Evolutionary conservation across 441 rosid genomes (phyloP).

Genomic region (Viola pubescens): DNA sequence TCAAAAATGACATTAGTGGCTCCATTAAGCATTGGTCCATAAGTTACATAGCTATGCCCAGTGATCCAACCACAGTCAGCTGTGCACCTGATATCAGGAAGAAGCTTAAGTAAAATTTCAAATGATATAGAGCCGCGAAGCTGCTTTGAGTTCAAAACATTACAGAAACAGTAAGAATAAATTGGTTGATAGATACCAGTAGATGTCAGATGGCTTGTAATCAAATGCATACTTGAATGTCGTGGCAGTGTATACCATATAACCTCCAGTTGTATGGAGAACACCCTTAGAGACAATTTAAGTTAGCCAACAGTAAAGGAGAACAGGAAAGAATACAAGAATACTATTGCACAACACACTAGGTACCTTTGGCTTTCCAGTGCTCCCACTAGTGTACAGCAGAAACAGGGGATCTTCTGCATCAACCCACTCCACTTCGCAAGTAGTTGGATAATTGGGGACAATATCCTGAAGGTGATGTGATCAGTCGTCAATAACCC

Average conservation of each 20-base stretch:
- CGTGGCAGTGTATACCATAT: constrained; percentile 92
- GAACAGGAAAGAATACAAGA: constrained; percentile 4
- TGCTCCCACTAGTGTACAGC: constrained; percentile 97
- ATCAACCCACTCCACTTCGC: constrained; percentile 97
- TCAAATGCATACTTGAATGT: constrained; percentile 98
- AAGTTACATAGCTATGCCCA: constrained; percentile 96
- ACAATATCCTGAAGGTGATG: constrained; percentile 54
- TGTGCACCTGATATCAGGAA: constrained; percentile 67
- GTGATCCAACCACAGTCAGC: constrained; percentile 99
- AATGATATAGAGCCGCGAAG: not conserved
- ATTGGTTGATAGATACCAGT: constrained; percentile 51
- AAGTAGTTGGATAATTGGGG: constrained; percentile 65
- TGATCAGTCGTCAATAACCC: constrained; percentile 14
- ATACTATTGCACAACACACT: constrained; percentile 6
- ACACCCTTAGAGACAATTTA: constrained; percentile 51
- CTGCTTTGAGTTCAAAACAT: constrained; percentile 9
- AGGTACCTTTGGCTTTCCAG: constrained; percentile 93
- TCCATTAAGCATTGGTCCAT: constrained; percentile 97
- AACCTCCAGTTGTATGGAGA: constrained; percentile 96
- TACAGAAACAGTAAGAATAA: constrained; percentile 12
- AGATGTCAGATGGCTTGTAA: constrained; percentile 79
- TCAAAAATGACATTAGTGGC: constrained; percentile 71
- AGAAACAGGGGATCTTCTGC: constrained; percentile 97
- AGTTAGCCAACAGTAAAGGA: constrained; percentile 17
- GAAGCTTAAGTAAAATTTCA: constrained; percentile 13